A percentile compares a stretch with the other conserved stretches of the same genome.
phyloP scores from a whole-genome alignment of 73 alveolate genomes.

The Stentor roeselii region DNA sequence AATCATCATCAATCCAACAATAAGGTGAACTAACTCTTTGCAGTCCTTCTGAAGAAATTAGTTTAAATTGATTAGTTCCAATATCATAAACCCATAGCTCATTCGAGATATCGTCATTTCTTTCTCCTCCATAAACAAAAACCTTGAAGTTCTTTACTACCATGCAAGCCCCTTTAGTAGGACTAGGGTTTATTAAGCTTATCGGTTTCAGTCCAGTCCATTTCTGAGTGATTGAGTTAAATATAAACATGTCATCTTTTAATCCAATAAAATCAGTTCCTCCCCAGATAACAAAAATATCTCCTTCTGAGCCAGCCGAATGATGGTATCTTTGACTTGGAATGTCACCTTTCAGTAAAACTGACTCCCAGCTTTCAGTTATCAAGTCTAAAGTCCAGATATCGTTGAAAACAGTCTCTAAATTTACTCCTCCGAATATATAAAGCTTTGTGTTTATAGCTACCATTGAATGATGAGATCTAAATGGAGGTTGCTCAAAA shows the following conservation, averaged over 20 bases:
- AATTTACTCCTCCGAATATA: conserved; percentile 20
- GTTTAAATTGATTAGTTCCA: neutral
- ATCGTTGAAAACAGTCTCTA: neutral
- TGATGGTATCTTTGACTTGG: conserved; percentile 1
- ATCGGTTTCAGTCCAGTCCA: neutral
- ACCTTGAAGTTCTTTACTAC: neutral
- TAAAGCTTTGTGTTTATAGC: neutral
- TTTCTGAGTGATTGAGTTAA: neutral
- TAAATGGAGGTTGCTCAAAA: neutral
- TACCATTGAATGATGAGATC: neutral
- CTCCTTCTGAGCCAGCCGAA: neutral
- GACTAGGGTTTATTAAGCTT: neutral
- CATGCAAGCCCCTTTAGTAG: neutral
- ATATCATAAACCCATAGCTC: conserved; percentile 2
- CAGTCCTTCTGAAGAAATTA: neutral
- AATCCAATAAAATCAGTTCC: neutral
- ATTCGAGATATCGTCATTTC: neutral
- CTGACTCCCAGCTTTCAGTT: neutral
- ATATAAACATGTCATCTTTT: neutral
- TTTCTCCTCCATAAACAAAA: neutral
- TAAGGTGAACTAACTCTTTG: neutral
- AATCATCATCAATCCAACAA: neutral
- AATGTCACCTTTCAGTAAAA: neutral
- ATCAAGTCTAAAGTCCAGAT: neutral
- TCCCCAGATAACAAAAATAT: neutral